Percentiles rank a stretch among this genome's conserved stretches.
phyloP scores from a whole-genome alignment of 2,329 filamentous ascomycete genomes.

The Tolypocladium inflatum region DNA sequence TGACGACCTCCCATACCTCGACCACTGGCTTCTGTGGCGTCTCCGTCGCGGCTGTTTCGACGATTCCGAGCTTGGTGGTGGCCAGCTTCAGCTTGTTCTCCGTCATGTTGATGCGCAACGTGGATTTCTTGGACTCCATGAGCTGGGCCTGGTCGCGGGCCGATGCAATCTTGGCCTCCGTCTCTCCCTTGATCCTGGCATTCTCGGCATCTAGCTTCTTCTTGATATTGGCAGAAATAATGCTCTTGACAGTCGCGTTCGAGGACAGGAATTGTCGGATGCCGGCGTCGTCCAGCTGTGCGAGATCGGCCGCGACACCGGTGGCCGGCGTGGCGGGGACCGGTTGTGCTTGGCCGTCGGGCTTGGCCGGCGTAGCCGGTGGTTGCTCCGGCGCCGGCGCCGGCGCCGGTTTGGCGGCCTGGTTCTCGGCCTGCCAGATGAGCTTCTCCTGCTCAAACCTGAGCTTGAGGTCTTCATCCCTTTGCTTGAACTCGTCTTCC shows the following conservation, averaged over 20 bases:
- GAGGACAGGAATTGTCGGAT: conserved; percentile 47
- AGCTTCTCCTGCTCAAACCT: conserved; percentile 54
- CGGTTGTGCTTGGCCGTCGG: conserved; percentile 8
- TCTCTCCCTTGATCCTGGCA: conserved; percentile 48
- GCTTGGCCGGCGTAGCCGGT: conserved; percentile 30
- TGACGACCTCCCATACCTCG: conserved; percentile 80
- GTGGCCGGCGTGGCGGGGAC: conserved; percentile 25
- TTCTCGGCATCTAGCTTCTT: conserved; percentile 60
- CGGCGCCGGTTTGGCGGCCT: conserved; percentile 9
- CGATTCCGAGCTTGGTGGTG: conserved; percentile 64
- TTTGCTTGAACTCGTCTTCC: conserved; percentile 44
- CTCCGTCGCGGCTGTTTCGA: conserved; percentile 73
- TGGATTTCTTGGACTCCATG: conserved; percentile 66
- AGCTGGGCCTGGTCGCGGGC: conserved; percentile 56
- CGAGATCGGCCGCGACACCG: conserved; percentile 30
- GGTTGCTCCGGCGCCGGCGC: conserved; percentile 11
- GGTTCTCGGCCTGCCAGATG: conserved; percentile 49
- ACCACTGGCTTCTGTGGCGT: conserved; percentile 75
- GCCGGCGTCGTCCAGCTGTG: conserved; percentile 42
- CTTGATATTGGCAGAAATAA: conserved; percentile 53
- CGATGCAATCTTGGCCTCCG: conserved; percentile 41
- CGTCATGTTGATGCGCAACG: conserved; percentile 67
- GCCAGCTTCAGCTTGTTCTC: conserved; percentile 58
- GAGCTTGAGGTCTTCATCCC: conserved; percentile 42
- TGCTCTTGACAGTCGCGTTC: conserved; percentile 48